Conservation (phyloP, 1,139 yeast species). For the Scheffersomyces cryptocercus region DNA sequence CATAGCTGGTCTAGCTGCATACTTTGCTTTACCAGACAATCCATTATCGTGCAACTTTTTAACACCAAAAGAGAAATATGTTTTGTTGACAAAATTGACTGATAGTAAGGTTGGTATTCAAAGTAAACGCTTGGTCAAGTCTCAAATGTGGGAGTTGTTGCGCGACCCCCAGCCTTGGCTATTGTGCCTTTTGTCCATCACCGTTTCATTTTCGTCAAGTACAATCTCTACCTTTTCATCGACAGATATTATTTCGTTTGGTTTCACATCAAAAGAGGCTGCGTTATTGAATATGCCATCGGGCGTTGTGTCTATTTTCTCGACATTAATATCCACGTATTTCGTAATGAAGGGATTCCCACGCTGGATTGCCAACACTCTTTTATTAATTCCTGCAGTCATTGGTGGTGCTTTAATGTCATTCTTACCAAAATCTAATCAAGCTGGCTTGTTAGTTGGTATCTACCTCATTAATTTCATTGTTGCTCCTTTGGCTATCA, state of each 20-base stretch:
- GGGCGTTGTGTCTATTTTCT: slow-evolving; percentile 9
- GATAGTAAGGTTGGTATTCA: slow-evolving; percentile 1
- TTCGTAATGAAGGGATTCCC: slow-evolving; percentile 6
- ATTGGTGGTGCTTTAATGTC: slow-evolving; percentile 11
- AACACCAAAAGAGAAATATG: slow-evolving; percentile 11
- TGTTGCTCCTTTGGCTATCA: slow-evolving; percentile 9
- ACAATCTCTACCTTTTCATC: slow-evolving; percentile 10
- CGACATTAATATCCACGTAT: slow-evolving; percentile 6
- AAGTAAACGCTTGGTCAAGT: not conserved
- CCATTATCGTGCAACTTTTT: slow-evolving; percentile 11
- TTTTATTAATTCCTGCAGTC: slow-evolving; percentile 9
- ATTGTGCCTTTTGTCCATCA: slow-evolving; percentile 6
- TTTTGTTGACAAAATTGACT: slow-evolving; percentile 9
- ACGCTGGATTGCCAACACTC: slow-evolving; percentile 8
- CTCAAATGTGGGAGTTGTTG: not conserved
- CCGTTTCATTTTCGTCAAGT: slow-evolving; percentile 19
- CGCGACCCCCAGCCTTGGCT: not conserved
- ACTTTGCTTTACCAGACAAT: slow-evolving; percentile 9
- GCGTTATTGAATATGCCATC: slow-evolving; percentile 17
- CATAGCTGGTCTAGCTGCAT: slow-evolving; percentile 8
- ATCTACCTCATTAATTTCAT: slow-evolving; percentile 10
- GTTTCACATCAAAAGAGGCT: slow-evolving; percentile 14
- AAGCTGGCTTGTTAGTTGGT: slow-evolving; percentile 10
- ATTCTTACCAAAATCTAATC: slow-evolving; percentile 6
- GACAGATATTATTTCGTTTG: slow-evolving; percentile 13